A percentile compares a stretch with the other conserved stretches of the same genome.
These are phyloP conservation scores for Viola pubescens DNA, from an alignment of 441 rosid species.

Conservation along the genomic window DNA sequence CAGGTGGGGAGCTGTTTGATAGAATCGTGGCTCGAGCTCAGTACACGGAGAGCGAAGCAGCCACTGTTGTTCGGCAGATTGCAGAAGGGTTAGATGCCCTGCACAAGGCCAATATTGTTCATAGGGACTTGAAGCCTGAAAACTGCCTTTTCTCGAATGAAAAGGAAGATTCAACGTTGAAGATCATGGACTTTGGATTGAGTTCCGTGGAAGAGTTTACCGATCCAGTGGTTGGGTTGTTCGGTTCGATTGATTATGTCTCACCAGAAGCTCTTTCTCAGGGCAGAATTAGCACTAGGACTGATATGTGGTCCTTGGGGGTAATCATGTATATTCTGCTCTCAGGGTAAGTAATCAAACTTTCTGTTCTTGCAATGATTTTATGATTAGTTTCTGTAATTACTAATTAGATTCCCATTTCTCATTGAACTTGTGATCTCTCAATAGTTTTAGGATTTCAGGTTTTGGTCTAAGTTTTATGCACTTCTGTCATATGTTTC, in stretches of 20 bases:
- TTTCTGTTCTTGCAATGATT: too few relatives aligned
- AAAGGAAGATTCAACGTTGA: conserved; percentile 44
- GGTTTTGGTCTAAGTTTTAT: background rate
- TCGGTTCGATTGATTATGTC: conserved; percentile 68
- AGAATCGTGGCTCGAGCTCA: conserved; percentile 42
- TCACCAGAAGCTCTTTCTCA: conserved; percentile 69
- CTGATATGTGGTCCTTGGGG: conserved; percentile 72
- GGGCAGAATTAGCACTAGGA: conserved; percentile 44
- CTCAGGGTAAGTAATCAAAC: conserved; percentile 40
- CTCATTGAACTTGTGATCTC: too few relatives aligned
- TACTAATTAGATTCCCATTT: too few relatives aligned
- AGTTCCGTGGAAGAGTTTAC: conserved; percentile 68
- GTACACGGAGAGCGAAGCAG: conserved; percentile 52
- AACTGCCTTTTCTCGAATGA: conserved; percentile 54
- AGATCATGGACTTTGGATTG: conserved; percentile 74
- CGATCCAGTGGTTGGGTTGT: conserved; percentile 68
- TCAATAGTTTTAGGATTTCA: background rate
- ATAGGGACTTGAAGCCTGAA: conserved; percentile 69
- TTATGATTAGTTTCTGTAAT: too few relatives aligned
- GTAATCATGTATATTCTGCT: conserved; percentile 60
- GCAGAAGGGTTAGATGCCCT: conserved; percentile 48
- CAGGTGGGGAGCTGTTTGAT: conserved; percentile 61
- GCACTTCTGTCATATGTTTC: conserved; percentile 9
- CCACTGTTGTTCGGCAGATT: conserved; percentile 48
- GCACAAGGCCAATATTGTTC: conserved; percentile 51